Conservation (phyloP, 2,329 filamentous ascomycete species). For the Colletotrichum cordylinicola region DNA sequence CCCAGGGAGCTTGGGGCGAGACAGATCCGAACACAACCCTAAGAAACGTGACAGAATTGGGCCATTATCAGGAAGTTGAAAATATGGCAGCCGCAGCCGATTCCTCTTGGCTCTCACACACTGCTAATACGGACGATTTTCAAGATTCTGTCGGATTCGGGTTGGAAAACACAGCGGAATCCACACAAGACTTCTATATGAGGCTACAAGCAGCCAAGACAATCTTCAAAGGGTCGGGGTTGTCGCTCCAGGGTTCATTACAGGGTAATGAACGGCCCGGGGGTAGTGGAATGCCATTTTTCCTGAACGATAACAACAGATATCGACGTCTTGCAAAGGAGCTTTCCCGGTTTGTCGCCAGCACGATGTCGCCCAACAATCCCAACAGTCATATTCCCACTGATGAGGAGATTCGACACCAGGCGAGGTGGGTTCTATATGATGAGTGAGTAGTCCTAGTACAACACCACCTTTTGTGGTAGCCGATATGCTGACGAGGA, state of each 20-base stretch:
- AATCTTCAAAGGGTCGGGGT: not conserved
- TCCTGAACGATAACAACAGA: slow-evolving; percentile 30
- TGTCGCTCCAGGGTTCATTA: not conserved
- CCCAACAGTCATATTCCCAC: slow-evolving; percentile 35
- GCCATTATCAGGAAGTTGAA: not conserved
- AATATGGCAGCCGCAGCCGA: not conserved
- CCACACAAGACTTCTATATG: not conserved
- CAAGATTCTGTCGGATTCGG: not conserved
- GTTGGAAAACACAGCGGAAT: not conserved
- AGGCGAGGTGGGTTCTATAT: slow-evolving; percentile 37
- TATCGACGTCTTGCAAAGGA: slow-evolving; percentile 27
- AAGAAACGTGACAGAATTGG: not conserved
- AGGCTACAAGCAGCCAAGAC: not conserved
- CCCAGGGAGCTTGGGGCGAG: not conserved
- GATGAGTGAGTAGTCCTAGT: slow-evolving; percentile 28
- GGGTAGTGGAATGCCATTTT: slow-evolving; percentile 5
- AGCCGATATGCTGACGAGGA: not conserved
- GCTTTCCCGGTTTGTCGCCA: slow-evolving; percentile 28
- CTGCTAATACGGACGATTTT: not conserved
- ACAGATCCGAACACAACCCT: not conserved
- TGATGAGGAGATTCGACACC: slow-evolving; percentile 37
- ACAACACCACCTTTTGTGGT: not conserved
- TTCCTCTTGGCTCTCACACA: not conserved
- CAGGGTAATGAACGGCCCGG: not conserved
- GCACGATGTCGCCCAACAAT: slow-evolving; percentile 34